Evolutionary conservation across 805 yeast genomes (phyloP).

Genomic region (Yarrowia sp.): DNA sequence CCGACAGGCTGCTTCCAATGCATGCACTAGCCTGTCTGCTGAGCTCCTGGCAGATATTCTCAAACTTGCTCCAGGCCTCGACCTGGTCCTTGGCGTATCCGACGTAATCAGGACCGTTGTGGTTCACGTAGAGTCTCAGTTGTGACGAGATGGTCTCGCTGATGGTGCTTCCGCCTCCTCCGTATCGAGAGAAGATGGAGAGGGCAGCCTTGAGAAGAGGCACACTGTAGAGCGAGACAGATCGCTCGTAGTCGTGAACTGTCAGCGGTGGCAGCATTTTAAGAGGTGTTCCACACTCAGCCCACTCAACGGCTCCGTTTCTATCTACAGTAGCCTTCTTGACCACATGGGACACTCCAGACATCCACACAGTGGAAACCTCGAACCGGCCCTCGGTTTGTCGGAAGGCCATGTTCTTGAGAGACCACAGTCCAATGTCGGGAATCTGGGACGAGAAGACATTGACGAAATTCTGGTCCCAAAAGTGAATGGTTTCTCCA

Average conservation of each 20-base stretch:
- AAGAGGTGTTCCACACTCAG: not conserved
- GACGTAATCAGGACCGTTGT: not conserved
- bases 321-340: not conserved
- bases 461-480: slow-evolving; percentile 47
- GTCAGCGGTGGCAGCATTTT: slow-evolving; percentile 3
- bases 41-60: slow-evolving; percentile 5
- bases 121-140: not conserved
- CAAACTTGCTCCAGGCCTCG: slow-evolving; percentile 13
- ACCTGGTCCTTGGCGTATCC: slow-evolving; percentile 6
- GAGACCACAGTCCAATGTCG: not conserved
- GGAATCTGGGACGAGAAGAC: not conserved
- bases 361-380: slow-evolving; percentile 1
- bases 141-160: slow-evolving; percentile 9
- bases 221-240: not conserved
- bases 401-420: not conserved
- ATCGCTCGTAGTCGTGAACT: slow-evolving; percentile 12
- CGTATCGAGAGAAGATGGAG: not conserved
- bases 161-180: not conserved
- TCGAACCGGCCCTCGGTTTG: not conserved
- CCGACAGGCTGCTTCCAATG: slow-evolving; percentile 3
- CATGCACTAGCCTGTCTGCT: slow-evolving; percentile 5
- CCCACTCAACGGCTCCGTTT: not conserved
- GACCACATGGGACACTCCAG: slow-evolving; percentile 1
- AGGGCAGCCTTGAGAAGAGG: slow-evolving; percentile 13
- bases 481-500: slow-evolving; percentile 43